These are phyloP conservation scores for Aciculosporium take DNA, from an alignment of 2,329 filamentous ascomycete species.

Conservation along the genomic window DNA sequence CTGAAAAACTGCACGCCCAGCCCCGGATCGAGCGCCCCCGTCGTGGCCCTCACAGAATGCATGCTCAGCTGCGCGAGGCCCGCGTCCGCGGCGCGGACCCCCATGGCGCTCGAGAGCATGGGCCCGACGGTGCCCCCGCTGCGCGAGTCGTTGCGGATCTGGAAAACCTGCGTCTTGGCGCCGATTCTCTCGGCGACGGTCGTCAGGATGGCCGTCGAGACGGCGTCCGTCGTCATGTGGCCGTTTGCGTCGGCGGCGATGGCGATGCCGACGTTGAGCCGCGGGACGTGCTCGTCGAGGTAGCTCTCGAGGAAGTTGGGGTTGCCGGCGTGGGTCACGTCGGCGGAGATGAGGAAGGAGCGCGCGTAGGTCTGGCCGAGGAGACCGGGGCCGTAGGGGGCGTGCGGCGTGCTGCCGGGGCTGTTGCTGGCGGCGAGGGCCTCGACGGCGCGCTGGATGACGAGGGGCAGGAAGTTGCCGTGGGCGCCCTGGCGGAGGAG, in stretches of 20 bases:
- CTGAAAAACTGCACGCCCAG: conserved; percentile 79
- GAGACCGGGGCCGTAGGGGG: conserved; percentile 41
- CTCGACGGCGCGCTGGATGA: conserved; percentile 72
- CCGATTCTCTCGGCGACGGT: conserved; percentile 62
- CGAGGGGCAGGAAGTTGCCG: conserved; percentile 72
- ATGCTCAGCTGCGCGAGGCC: conserved; percentile 87
- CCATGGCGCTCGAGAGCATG: conserved; percentile 67
- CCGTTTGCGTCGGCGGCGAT: conserved; percentile 76
- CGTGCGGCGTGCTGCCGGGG: too few species aligned
- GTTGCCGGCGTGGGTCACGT: conserved; percentile 88
- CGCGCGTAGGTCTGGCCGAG: conserved; percentile 76
- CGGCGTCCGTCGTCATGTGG: conserved; percentile 88
- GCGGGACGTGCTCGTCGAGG: conserved; percentile 70
- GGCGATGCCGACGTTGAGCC: conserved; percentile 75
- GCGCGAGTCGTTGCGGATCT: conserved; percentile 84
- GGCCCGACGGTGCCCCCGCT: conserved; percentile 93
- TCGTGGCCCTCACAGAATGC: conserved; percentile 85
- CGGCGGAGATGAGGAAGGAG: conserved; percentile 82
- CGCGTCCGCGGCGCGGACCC: conserved; percentile 71
- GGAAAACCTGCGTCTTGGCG: conserved; percentile 69
- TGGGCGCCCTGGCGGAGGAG: conserved; percentile 78
- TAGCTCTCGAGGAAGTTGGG: conserved; percentile 83
- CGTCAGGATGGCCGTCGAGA: conserved; percentile 68
- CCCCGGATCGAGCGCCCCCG: conserved; percentile 72
- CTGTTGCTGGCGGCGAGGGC: conserved; percentile 43